Percentiles rank a stretch among this genome's conserved stretches.
phyloP scores from a whole-genome alignment of 2,329 filamentous ascomycete genomes.

The Alternaria conjuncta region DNA sequence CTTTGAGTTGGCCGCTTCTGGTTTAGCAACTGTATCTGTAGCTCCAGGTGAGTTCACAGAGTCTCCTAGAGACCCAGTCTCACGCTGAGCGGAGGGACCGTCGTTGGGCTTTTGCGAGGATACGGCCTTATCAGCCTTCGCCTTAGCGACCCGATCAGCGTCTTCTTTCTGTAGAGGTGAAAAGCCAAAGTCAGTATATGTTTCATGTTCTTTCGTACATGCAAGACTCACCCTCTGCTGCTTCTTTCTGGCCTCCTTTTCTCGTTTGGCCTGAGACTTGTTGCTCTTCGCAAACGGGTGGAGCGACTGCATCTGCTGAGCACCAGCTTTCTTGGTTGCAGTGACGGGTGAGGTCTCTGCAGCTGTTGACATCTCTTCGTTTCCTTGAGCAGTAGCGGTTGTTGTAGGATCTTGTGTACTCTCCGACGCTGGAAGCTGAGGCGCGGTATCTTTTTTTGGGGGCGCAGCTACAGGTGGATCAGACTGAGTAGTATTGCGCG shows the following conservation, averaged over 20 bases:
- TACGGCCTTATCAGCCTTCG: constrained; percentile 10
- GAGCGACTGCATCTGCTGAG: constrained; percentile 39
- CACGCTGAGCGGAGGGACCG: neutral
- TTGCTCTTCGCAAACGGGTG: constrained; percentile 35
- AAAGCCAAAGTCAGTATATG: neutral
- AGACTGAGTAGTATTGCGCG: neutral
- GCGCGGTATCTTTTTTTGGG: neutral
- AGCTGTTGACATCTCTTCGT: neutral
- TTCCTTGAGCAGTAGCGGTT: neutral
- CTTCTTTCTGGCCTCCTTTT: constrained; percentile 48
- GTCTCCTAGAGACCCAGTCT: neutral
- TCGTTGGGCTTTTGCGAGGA: constrained; percentile 4
- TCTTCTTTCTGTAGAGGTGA: constrained; percentile 20
- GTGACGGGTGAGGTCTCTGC: neutral
- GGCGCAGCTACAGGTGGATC: neutral
- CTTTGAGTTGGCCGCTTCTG: neutral
- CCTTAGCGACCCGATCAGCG: constrained; percentile 13
- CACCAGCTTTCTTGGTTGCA: constrained; percentile 26
- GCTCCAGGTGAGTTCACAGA: neutral
- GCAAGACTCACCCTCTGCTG: constrained; percentile 22
- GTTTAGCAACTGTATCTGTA: neutral
- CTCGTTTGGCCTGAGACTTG: constrained; percentile 40
- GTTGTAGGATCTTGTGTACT: neutral
- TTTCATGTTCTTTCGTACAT: neutral
- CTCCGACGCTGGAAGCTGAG: neutral